phyloP scores from a whole-genome alignment of 2,329 filamentous ascomycete genomes.

The Arthroderma uncinatum region DNA sequence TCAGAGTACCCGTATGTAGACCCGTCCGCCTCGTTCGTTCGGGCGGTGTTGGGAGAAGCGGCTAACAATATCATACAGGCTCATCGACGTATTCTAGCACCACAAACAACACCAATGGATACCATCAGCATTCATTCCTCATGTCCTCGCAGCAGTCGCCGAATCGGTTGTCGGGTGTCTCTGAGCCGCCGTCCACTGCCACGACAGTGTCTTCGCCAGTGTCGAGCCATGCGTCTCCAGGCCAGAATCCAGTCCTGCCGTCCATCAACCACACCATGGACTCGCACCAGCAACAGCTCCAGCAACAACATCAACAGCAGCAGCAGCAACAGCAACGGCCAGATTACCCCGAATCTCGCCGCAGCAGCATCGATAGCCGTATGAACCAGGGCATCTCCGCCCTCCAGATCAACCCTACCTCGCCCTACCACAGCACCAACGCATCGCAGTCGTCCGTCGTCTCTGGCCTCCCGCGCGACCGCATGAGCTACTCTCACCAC shows the following conservation, averaged over 20 bases:
- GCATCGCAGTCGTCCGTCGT: slow-evolving; percentile 32
- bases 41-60: not conserved
- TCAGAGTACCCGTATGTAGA: slow-evolving; percentile 44
- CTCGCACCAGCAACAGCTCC: slow-evolving; percentile 28
- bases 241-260: slow-evolving; percentile 37
- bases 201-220: not conserved
- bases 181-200: slow-evolving; percentile 22
- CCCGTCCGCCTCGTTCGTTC: slow-evolving; percentile 1
- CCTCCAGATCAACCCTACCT: slow-evolving; percentile 33
- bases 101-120: slow-evolving; percentile 33
- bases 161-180: slow-evolving; percentile 29
- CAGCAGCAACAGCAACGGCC: slow-evolving; percentile 22
- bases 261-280: slow-evolving; percentile 51
- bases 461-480: slow-evolving; percentile 19
- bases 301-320: slow-evolving; percentile 9
- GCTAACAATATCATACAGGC: slow-evolving; percentile 21
- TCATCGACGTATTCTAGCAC: slow-evolving; percentile 41
- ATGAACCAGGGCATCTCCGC: slow-evolving; percentile 41
- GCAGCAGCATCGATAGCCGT: slow-evolving; percentile 40
- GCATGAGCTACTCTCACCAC: slow-evolving; percentile 24
- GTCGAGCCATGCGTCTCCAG: not conserved
- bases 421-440: slow-evolving; percentile 39
- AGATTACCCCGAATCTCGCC: slow-evolving; percentile 37
- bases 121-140: slow-evolving; percentile 36
- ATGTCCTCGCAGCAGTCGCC: slow-evolving; percentile 37